A percentile compares a stretch with the other conserved stretches of the same genome.
Evolutionary conservation across 176 grass and related monocot species (phyloP).

Genomic region (Aegilops longissima): DNA sequence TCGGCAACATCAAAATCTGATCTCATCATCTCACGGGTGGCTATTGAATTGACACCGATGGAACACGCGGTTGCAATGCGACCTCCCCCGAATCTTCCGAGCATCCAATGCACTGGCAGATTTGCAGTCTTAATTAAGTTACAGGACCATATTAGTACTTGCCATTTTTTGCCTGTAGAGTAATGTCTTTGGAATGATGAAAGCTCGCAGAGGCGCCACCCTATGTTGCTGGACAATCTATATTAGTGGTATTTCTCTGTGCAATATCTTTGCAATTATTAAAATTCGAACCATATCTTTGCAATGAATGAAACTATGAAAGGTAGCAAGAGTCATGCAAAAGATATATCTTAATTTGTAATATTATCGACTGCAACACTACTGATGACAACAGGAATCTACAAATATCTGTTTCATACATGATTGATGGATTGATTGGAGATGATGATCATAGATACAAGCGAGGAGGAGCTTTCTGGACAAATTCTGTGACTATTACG

Average conservation of each 20-base stretch:
- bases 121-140: background rate
- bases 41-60: background rate
- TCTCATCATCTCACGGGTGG: background rate
- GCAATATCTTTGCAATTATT: background rate
- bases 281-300: background rate
- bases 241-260: background rate
- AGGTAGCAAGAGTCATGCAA: no score
- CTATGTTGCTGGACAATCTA: background rate
- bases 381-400: background rate
- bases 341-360: no score
- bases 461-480: background rate
- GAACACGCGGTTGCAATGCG: background rate
- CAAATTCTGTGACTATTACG: background rate
- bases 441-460: background rate
- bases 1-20: background rate
- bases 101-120: background rate
- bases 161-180: background rate
- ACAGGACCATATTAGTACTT: background rate
- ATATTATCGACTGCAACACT: background rate
- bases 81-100: background rate
- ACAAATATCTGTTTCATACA: background rate
- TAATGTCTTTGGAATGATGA: background rate
- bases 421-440: background rate
- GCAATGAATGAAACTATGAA: background rate
- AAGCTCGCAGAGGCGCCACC: background rate